Evolutionary conservation across 2,329 filamentous ascomycete genomes (phyloP), one percentile per base, ranked within the genome.

Genomic region (Dactylonectria estremocensis): DNA sequence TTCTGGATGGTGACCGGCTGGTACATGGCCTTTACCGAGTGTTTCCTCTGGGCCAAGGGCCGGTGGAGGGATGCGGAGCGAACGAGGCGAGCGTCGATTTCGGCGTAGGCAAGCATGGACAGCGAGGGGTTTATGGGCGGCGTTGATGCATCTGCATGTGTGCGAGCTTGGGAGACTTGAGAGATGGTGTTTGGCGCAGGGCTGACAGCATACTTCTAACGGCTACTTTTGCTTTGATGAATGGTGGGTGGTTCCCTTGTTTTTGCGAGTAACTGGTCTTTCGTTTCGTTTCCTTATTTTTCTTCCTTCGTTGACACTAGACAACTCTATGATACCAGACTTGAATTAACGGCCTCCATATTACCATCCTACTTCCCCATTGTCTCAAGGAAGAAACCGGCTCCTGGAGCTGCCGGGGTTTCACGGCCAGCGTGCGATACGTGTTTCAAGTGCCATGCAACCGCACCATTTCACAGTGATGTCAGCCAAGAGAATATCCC

Each of bases 11-110:
- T 85, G 16, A 85, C 86, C 0, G 83, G 86, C 2, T 74, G 83
- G 40, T 88, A 87, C 63, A 81, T 88, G 64, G 69, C 82, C 37
- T 86, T 87, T 55, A 86, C 83, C 14, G 84, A 87, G 71, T 77
- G 79, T 46, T 77, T 80, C 9, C 77, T 86, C 53, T 83, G 83
- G 79, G 72, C 74, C 5, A 82, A 80, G 64, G 78, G 79, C 13
- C 75, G 74, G 35, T 67, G 77, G 72, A 76, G 78, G 57, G 68
- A 67, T 8, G 77, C 72, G 10, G 78, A 78, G 58, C 77, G 76
- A 40, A 75, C 65, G 45, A 54, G 67, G 53, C 66, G 57, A 16
- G 48, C 64, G 50, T 43, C 40, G 16, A n/a, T 35, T 18, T 35
- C 50, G n/a, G 61, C 62, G 31, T 75, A 76, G 55, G 55, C 24